Conservation (phyloP, 75 land plant species). For the Cupressus sempervirens region DNA sequence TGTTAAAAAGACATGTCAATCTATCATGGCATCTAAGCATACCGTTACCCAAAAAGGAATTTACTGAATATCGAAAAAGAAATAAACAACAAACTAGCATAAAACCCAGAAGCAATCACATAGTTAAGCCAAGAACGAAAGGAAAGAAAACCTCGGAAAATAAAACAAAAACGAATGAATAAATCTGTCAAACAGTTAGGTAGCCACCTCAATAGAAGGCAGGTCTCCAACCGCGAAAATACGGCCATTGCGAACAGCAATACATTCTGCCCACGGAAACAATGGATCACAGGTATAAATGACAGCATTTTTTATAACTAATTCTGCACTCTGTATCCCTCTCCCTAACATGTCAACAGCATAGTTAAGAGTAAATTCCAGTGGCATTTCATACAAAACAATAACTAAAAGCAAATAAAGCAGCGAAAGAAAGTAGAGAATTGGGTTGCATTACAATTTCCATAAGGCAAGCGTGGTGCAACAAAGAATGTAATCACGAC, state of each 20-base stretch:
- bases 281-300: slow-evolving; percentile 67
- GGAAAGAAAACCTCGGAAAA: not conserved
- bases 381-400: not conserved
- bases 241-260: slow-evolving; percentile 58
- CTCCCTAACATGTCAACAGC: not conserved
- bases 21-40: not conserved
- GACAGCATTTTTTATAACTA: slow-evolving; percentile 54
- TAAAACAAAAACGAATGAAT: not conserved
- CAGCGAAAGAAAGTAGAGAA: not conserved
- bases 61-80: not conserved
- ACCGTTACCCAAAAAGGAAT: not conserved
- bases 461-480: not conserved
- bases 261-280: slow-evolving; percentile 65
- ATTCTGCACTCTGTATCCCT: slow-evolving; percentile 42
- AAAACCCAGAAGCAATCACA: not conserved
- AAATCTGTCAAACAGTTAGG: not conserved
- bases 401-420: not conserved
- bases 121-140: not conserved
- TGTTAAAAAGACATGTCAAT: not conserved
- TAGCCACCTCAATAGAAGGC: slow-evolving; percentile 41
- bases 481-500: not conserved
- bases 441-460: slow-evolving; percentile 1
- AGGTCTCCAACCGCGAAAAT: slow-evolving; percentile 58
- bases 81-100: not conserved
- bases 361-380: not conserved